These are phyloP conservation scores for Artemisia argyi DNA, from an alignment of 129 eudicot species.

Conservation along the genomic window DNA sequence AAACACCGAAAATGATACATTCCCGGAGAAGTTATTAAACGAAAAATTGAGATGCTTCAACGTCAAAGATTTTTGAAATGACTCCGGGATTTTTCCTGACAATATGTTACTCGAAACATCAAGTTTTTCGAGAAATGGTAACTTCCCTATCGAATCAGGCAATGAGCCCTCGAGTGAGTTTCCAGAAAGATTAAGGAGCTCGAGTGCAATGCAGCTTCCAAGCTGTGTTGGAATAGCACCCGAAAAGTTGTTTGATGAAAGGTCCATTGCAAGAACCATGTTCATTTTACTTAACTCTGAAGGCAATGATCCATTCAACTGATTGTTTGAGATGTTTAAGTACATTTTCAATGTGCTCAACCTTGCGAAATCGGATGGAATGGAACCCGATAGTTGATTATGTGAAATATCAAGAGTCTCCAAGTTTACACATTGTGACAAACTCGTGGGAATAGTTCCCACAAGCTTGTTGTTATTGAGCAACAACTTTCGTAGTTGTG, in stretches of 20 bases:
- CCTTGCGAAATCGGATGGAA: constrained; percentile 72
- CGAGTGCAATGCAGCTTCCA: constrained; percentile 82
- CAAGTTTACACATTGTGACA: constrained; percentile 69
- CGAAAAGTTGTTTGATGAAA: constrained; percentile 70
- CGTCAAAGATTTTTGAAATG: constrained; percentile 55
- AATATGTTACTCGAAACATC: constrained; percentile 64
- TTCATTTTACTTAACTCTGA: constrained; percentile 78
- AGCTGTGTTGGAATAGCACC: constrained; percentile 62
- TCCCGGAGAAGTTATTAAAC: constrained; percentile 68
- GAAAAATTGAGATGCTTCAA: constrained; percentile 56
- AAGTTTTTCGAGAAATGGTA: constrained; percentile 57
- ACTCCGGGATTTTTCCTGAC: constrained; percentile 56
- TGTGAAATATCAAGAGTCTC: constrained; percentile 83
- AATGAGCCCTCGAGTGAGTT: constrained; percentile 57
- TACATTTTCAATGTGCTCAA: constrained; percentile 75
- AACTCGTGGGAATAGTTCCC: constrained; percentile 64
- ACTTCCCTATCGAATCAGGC: constrained; percentile 55
- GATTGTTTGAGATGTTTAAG: constrained; percentile 68
- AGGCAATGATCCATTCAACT: constrained; percentile 64
- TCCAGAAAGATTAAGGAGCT: constrained; percentile 56
- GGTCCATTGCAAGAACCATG: constrained; percentile 86
- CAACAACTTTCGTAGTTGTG: constrained; percentile 65
- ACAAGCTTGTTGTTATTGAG: constrained; percentile 58
- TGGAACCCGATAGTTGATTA: constrained; percentile 59
- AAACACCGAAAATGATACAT: constrained; percentile 42